phyloP scores from a whole-genome alignment of 495 filamentous ascomycete genomes.

The Acidomyces sp. region DNA sequence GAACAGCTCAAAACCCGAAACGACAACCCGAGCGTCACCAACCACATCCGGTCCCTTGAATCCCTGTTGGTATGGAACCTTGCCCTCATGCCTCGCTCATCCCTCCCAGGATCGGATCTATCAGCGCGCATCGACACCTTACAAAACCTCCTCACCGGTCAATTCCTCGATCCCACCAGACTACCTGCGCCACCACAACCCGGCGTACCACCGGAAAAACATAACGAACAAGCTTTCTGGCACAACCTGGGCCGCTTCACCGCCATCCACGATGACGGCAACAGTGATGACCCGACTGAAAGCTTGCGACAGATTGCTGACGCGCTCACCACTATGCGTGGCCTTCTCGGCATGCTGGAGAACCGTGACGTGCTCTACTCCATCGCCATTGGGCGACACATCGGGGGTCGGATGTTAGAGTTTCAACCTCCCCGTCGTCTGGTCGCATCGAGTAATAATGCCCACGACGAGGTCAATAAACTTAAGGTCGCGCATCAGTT shows the following conservation, averaged over 20 bases:
- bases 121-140: slow-evolving; percentile 56
- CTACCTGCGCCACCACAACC: slow-evolving; percentile 26
- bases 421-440: slow-evolving; percentile 44
- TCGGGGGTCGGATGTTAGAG: slow-evolving; percentile 53
- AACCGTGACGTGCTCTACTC: slow-evolving; percentile 90
- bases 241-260: slow-evolving; percentile 58
- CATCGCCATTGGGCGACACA: slow-evolving; percentile 63
- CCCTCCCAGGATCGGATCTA: slow-evolving; percentile 32
- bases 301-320: slow-evolving; percentile 49
- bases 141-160: slow-evolving; percentile 58
- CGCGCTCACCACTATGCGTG: slow-evolving; percentile 46
- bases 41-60: slow-evolving; percentile 22
- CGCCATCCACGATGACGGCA: slow-evolving; percentile 49
- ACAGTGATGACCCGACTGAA: slow-evolving; percentile 28
- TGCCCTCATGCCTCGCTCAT: slow-evolving; percentile 22
- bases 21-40: slow-evolving; percentile 17
- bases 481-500: slow-evolving; percentile 71
- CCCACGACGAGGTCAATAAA: slow-evolving; percentile 57
- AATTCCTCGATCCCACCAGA: slow-evolving; percentile 45
- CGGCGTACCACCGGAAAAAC: slow-evolving; percentile 2
- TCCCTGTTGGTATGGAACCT: slow-evolving; percentile 29
- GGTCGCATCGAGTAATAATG: slow-evolving; percentile 48
- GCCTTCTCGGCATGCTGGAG: slow-evolving; percentile 61
- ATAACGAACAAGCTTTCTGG: slow-evolving; percentile 70
- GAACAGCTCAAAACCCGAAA: slow-evolving; percentile 48